Evolutionary conservation across 2,329 filamentous ascomycete genomes (phyloP), one percentile per base, ranked within the genome.

Genomic region (Exophiala sp.): DNA sequence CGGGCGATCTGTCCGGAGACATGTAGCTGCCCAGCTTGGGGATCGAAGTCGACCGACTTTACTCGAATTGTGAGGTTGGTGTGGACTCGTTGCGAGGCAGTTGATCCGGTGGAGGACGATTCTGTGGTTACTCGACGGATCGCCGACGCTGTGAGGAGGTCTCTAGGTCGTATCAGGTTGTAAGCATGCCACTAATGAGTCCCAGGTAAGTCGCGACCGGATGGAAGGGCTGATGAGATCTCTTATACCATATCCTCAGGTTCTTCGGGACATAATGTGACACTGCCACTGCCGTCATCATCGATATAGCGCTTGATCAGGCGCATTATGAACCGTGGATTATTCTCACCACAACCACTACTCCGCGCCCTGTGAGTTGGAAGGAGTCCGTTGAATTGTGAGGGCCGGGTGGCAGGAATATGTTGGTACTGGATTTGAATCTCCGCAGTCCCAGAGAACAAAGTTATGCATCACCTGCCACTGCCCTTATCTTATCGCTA

Each of bases 191-290:
- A 88, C 81, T 83, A 55, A 8, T 50, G 42, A 19, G 34, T 32
- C 43, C 57, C 49, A 56, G 52, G 19, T 37, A 42, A n/a, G 37
- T 29, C 19, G 24, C 19, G 18, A 11, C 16, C 18, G n/a, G 48
- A 22, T 27, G 50, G 43, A 19, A 27, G 38, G n/a, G 11, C 11
- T 5, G 30, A n/a, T 23, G 19, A 32, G 46, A 46, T 38, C 43
- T 35, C 27, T 55, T 61, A 57, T 71, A 82, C 80, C 83, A 88
- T 87, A 60, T 88, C 84, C 68, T 87, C 84, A 43, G 83, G 81
- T 65, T 86, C 83, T 66, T 86, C 82, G 2, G 84, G 84, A 52
- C 80, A 75, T 46, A 88, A 71, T 4, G 80, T 84, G 46, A 83
- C 80, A 24, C 71, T 74, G 23, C 84, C 84, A 1, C 79, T 79